Base-by-base conservation (phyloP, 371 early-diverging fungal species). In the Gilbertella persicaria region DNA sequence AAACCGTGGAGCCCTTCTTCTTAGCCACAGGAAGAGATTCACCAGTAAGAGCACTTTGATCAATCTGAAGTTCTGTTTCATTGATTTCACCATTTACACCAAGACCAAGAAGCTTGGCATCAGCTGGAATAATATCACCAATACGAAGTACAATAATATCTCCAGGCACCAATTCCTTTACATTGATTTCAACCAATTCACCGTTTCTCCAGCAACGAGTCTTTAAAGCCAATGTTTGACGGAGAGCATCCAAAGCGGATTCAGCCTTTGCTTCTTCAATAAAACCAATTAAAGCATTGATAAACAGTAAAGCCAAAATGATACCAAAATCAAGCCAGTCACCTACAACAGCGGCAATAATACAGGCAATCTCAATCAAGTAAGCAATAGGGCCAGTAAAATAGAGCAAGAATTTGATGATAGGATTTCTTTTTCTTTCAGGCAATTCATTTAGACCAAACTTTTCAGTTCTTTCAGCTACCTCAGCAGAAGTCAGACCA, bases 31-130 rank as follows among this genome's bases (percentile, higher is more conserved):
- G 89, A 30, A 95, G 73, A 8, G 94, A 91, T 70, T 98, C 98
- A 52, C 90, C 98, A 20, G 97, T 97, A n/a, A 98, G 73, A 24
- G 94, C 91, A 9, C 95, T 85, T 69, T 98, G 96, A 76, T 98
- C 98, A 45, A 97, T 84, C 59, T 87, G 80, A 25, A 96, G 77
- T 25, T 86, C 82, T 48, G 80, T 82, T 20, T 87, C 86, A 19
- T 86, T 80, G 2, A 75, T 70, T 50, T 87, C 89, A 28, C 93
- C 94, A 29, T 86, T 85, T 50, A 86, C 88, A 54, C 85, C 91
- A 45, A 93, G 74, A 16, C 96, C 94, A 47, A 96, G 78, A 20
- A 95, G 69, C 19, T 87, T 82, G 36, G 80, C 88, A 62, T 97
- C 97, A 28, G 96, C 98, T 28, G 96, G 95, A 36, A 96, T 75